These are phyloP conservation scores for Ogataea saltuana DNA, from an alignment of 805 yeast genomes.

Conservation along the genomic window DNA sequence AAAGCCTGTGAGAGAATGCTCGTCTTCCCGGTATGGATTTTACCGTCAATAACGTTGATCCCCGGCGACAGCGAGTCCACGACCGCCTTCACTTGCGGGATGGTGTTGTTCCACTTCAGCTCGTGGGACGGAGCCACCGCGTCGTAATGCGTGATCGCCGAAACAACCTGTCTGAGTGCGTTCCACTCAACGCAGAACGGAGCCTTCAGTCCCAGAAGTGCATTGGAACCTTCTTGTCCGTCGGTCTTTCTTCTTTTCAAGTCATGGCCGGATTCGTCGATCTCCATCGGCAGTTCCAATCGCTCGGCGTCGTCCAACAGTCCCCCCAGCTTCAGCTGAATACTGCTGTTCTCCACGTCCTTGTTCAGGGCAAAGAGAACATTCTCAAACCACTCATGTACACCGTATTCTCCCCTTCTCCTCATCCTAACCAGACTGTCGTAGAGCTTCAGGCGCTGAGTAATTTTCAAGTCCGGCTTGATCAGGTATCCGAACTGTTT, in stretches of 20 bases:
- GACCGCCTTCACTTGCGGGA: conserved; percentile 6
- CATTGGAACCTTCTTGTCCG: not conserved
- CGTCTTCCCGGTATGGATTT: conserved; percentile 36
- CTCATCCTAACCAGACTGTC: no score
- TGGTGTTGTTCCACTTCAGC: not conserved
- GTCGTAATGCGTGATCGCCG: not conserved
- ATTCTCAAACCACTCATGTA: conserved; percentile 9
- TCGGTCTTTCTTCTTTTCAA: conserved; percentile 11
- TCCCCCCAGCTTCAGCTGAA: conserved; percentile 24
- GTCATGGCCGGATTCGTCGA: not conserved
- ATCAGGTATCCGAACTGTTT: no score
- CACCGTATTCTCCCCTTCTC: no score
- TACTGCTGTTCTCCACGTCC: not conserved
- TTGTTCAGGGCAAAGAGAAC: not conserved
- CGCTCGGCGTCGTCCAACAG: conserved; percentile 19
- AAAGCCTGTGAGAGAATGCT: conserved; percentile 30
- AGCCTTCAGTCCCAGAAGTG: not conserved
- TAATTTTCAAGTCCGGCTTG: no score
- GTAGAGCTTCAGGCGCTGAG: no score
- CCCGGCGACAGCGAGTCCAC: conserved; percentile 11
- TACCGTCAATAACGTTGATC: conserved; percentile 23
- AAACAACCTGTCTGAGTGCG: not conserved
- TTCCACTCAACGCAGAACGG: not conserved
- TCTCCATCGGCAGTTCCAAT: not conserved
- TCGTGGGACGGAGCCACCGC: not conserved